Base-by-base conservation (phyloP, 1,284 basidiomycete genomes). In the Cutaneotrichosporon cutaneum region DNA sequence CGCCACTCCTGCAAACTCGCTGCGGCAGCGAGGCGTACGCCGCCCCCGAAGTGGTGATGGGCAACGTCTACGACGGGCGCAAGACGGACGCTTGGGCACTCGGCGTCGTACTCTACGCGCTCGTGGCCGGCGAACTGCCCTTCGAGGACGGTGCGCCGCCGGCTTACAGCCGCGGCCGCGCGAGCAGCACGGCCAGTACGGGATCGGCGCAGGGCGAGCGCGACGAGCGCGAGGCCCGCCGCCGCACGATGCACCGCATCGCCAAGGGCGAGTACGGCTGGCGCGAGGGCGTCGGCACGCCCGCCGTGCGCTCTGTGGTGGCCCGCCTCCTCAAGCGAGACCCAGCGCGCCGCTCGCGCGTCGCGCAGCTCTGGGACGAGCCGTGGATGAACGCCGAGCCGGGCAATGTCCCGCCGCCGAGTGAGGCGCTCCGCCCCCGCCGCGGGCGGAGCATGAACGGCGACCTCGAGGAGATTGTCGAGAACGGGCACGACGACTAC, bases 1-100 rank as follows among this genome's bases (percentile, higher is more conserved):
- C 84, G 2, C 90, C 91, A 0, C 77, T 88, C 27, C 82, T 95
- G n/a, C 84, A 85, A 18, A 95, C 92, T 1, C 85, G 92, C 1
- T 96, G 93, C 75, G 93, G 93, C 4, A 90, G 88, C 26, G 93
- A 96, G 75, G 90, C 90, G 10, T 95, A 94, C 75, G 92, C 92
- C 1, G 92, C 92, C 8, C 93, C 92, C 0, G 92, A 96, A 74
- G 86, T 96, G 50, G 89, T 95, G 63, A 87, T 89, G 76, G 86
- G 85, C 22, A 83, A 83, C 60, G 74, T 82, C 52, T 95, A 96
- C 77, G 92, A 96, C 77, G 91, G 90, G 0, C 84, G 90, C 9
- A 84, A 88, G 74, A 94, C 91, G 56, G 93, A 96, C 74, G 87
- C 88, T 0, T 96, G 92, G 92, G 90, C 91, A 2, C 86, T 90